Conservation (phyloP, 2,329 filamentous ascomycete genomes). For the Emmonsiellopsis sp. region DNA sequence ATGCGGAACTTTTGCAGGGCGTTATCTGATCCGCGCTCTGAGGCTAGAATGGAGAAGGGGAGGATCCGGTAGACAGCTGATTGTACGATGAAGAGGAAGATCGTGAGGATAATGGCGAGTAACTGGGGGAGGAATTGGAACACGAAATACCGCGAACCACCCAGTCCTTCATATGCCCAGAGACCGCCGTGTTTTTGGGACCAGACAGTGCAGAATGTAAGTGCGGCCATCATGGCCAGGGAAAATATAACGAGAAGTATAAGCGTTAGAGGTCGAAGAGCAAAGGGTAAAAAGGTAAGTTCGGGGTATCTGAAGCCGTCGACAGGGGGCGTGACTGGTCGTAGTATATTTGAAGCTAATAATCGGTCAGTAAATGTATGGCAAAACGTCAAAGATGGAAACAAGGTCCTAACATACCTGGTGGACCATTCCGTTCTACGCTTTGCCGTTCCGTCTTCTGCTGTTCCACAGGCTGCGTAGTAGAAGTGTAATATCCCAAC, state of each 20-base stretch:
- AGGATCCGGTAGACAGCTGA: constrained; percentile 64
- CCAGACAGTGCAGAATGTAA: constrained; percentile 65
- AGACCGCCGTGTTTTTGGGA: constrained; percentile 56
- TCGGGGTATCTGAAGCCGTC: constrained; percentile 38
- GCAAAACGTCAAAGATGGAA: neutral
- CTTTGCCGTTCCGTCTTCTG: constrained; percentile 13
- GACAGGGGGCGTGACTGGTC: constrained; percentile 37
- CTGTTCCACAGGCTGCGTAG: constrained; percentile 24
- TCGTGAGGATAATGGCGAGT: constrained; percentile 57
- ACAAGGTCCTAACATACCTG: neutral
- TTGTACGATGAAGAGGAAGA: constrained; percentile 70
- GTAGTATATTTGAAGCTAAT: constrained; percentile 34
- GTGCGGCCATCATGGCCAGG: constrained; percentile 58
- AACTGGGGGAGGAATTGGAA: constrained; percentile 79
- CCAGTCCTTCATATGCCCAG: constrained; percentile 57
- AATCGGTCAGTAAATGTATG: constrained; percentile 6
- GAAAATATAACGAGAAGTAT: constrained; percentile 51
- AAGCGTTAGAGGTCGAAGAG: constrained; percentile 60
- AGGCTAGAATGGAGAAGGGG: constrained; percentile 70
- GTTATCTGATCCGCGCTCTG: constrained; percentile 48
- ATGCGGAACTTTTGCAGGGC: constrained; percentile 55
- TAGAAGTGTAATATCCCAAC: constrained; percentile 31
- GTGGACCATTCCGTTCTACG: constrained; percentile 3
- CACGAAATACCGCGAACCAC: constrained; percentile 68
- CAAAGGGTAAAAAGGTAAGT: constrained; percentile 61